Base-by-base conservation (phyloP, 176 grass and related monocot genomes). In the Pontederia paniculata region DNA sequence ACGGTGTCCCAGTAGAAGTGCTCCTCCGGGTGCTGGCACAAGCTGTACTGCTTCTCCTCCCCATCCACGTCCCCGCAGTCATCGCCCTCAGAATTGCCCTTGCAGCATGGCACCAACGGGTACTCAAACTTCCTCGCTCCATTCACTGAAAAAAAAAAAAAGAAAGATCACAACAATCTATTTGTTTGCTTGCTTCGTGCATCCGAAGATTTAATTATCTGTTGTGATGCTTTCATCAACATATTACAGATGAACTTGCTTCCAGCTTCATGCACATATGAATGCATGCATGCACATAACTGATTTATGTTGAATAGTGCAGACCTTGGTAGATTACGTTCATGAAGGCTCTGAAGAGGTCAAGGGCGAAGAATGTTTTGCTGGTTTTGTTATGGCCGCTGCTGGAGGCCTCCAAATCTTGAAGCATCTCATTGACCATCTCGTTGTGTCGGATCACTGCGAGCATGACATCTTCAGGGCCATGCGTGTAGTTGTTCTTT, bases 1-100 rank as follows among this genome's bases (percentile, higher is more conserved):
- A 78, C 85, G 13, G 83, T 73, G 23, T 96, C 90, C 90, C 85
- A 96, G 69, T 86, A 96, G 67, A 96, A 83, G 17, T 86, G 65
- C 1, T 79, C 57, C 11, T 47, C 50, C 0, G 78, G 70, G 21
- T 86, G 72, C 12, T 12, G 22, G 45, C 85, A 89, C 12, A 96
- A 46, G 19, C 43, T 14, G 76, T 89, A 89, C 70, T 52, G 52
- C 23, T 66, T 80, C 43, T 85, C 85, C 45, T 49, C 68, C 9
- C 73, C 82, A 57, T 96, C 85, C 49, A 76, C n/a, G 62, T 96
- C 48, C 10, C 90, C 90, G 69, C 85, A 96, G 55, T 82, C 65
- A 3, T 69, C 77, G 45, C 70, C 77, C 4, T 70, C 23, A 50
- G 8, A 42, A 15, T 77, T 74, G 59, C 71, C 73, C 74, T 81